phyloP scores from a whole-genome alignment of 176 grass and related monocot species.

The Puya raimondii region DNA sequence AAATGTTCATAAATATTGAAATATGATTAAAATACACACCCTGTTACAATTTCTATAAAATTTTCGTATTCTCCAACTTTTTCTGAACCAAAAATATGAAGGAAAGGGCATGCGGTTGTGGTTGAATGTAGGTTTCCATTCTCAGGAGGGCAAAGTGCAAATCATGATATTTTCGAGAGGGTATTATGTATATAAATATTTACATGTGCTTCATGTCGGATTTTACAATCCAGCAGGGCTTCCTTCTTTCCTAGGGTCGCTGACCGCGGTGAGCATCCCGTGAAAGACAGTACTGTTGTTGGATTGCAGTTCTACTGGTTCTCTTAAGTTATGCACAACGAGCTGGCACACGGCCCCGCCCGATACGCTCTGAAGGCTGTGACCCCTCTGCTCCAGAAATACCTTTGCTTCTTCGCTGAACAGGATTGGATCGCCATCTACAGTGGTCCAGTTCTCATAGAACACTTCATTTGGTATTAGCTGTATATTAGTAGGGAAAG shows the following conservation, averaged over 20 bases:
- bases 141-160: too few relatives aligned
- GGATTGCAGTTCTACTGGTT: not conserved
- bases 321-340: constrained; percentile 53
- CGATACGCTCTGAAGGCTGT: constrained; percentile 15
- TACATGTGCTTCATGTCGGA: not conserved
- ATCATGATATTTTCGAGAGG: too few relatives aligned
- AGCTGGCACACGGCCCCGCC: constrained; percentile 56
- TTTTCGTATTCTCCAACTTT: too few relatives aligned
- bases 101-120: too few relatives aligned
- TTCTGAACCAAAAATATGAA: too few relatives aligned
- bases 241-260: constrained; percentile 82
- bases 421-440: constrained; percentile 46
- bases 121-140: too few relatives aligned
- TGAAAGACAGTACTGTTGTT: constrained; percentile 13
- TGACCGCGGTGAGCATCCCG: constrained; percentile 75
- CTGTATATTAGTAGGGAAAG: constrained; percentile 10
- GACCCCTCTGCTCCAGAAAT: constrained; percentile 51
- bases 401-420: constrained; percentile 22
- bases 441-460: constrained; percentile 59
- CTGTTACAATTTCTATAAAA: too few relatives aligned
- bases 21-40: too few relatives aligned
- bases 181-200: too few relatives aligned
- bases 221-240: constrained; percentile 48
- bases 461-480: constrained; percentile 64
- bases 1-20: too few relatives aligned